Base-by-base conservation (phyloP, 208 protist genomes). In the Polymyxa betae region DNA sequence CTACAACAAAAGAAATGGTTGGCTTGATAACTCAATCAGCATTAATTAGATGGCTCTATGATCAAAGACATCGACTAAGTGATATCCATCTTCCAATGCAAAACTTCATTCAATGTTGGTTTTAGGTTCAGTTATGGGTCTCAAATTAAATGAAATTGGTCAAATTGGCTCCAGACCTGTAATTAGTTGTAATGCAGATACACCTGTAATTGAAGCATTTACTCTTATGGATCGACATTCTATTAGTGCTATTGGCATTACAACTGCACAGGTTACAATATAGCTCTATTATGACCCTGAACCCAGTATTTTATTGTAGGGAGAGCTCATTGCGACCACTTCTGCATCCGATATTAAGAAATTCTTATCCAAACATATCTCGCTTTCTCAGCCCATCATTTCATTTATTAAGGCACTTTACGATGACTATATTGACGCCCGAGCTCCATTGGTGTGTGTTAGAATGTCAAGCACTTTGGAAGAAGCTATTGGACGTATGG, bases 231-330 rank as follows among this genome's bases (percentile, higher is more conserved):
- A 82, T 43, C 35, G 40, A 35, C 72, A 82, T 43, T 16, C 10
- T 5, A 82, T 82, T n/a, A 82, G 72, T n/a, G 72, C 72, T 43
- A n/a, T 82, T 43, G 72, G 72, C 72, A n/a, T 82, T 43, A 5
- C 35, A 35, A 38, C 72, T n/a, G 16, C n/a, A 82, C 35, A 35
- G 35, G 72, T 43, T 12, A 5, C 72, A 43, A 20, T 45, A 16
- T 82, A 5, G 16, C 72, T 35, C 35, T n/a, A 43, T n/a, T 5
- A 5, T 35, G 16, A 16, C 5, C n/a, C 72, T 40, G 5, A 5
- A 16, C 35, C 40, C 35, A 43, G 5, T 40, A 35, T 40, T 20
- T 43, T 5, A 20, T 5, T 45, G 5, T n/a, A 82, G 72, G 72
- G 72, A 5, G 72, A 82, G 5, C 72, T 82, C 10, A n/a, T 35